Conservation (phyloP, 768 basidiomycete species). For the Kwoniella sp. region DNA sequence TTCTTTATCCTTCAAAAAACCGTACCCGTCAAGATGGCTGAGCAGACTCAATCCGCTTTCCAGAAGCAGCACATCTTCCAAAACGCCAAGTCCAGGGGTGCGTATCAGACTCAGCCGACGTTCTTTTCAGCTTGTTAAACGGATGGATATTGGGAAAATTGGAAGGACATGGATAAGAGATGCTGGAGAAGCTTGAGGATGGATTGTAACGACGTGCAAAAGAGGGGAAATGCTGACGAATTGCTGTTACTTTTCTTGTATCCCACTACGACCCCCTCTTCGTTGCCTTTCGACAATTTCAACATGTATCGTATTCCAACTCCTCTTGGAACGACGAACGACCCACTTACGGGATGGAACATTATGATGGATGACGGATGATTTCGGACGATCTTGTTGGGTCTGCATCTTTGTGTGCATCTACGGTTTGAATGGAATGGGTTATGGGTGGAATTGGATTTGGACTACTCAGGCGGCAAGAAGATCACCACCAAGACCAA, state of each 20-base stretch:
- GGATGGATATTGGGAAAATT: not conserved
- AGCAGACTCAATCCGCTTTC: conserved; percentile 92
- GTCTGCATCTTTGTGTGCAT: not conserved
- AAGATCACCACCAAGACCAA: conserved; percentile 92
- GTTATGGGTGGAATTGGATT: not conserved
- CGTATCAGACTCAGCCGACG: conserved; percentile 54
- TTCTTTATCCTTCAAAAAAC: conserved; percentile 23
- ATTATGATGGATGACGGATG: conserved; percentile 10
- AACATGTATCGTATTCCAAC: conserved; percentile 3
- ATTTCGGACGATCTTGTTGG: conserved; percentile 10
- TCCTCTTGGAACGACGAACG: not conserved
- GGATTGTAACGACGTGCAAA: not conserved
- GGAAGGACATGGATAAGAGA: not conserved
- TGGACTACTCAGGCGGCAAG: conserved; percentile 66
- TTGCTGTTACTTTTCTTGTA: conserved; percentile 7
- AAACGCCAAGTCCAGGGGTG: conserved; percentile 90
- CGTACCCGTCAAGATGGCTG: conserved; percentile 52
- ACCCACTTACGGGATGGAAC: too few species aligned
- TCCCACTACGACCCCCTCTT: not conserved
- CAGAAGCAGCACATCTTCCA: conserved; percentile 99
- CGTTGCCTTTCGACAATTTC: not conserved
- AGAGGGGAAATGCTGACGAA: conserved; percentile 18
- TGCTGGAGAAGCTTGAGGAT: not conserved
- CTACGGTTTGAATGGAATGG: conserved; percentile 2
- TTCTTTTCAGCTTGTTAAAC: not conserved